phyloP scores from a whole-genome alignment of 305 asterid species.

The Ajuga reptans region DNA sequence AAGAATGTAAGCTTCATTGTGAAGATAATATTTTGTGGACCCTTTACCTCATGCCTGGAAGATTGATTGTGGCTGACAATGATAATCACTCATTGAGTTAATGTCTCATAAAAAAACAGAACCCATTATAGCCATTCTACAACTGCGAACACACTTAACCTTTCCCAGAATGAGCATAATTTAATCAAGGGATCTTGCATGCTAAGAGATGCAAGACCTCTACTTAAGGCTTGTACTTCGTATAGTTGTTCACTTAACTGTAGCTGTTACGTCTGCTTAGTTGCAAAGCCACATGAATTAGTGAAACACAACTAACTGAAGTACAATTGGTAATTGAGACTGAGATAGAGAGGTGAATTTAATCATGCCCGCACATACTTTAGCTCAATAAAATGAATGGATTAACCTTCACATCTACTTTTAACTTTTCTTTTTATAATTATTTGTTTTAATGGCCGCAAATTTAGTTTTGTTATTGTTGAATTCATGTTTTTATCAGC shows the following conservation, averaged over 20 bases:
- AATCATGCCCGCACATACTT: not conserved
- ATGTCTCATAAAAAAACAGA: not conserved
- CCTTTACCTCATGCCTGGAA: not conserved
- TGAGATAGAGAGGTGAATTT: constrained; percentile 9
- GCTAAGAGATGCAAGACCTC: not conserved
- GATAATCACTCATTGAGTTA: not conserved
- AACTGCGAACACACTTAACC: not conserved
- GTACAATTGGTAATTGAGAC: not conserved
- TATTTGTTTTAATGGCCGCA: not conserved
- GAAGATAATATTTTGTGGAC: not conserved
- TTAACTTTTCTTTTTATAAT: not conserved
- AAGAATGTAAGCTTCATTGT: not conserved
- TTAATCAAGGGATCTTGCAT: not conserved
- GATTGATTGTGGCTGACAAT: not conserved
- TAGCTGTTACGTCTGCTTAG: constrained; percentile 4
- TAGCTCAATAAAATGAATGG: too few relatives aligned
- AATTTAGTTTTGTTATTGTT: constrained; percentile 9
- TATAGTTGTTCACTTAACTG: not conserved
- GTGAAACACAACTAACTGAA: not conserved
- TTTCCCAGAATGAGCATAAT: not conserved
- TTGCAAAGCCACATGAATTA: not conserved
- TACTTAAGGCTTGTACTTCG: not conserved
- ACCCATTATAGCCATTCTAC: not conserved
- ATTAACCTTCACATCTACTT: too few relatives aligned
- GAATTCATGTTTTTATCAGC: constrained; percentile 13